Evolutionary conservation across 2,329 filamentous ascomycete species (phyloP).

Genomic region (Hypoxylon sp.): DNA sequence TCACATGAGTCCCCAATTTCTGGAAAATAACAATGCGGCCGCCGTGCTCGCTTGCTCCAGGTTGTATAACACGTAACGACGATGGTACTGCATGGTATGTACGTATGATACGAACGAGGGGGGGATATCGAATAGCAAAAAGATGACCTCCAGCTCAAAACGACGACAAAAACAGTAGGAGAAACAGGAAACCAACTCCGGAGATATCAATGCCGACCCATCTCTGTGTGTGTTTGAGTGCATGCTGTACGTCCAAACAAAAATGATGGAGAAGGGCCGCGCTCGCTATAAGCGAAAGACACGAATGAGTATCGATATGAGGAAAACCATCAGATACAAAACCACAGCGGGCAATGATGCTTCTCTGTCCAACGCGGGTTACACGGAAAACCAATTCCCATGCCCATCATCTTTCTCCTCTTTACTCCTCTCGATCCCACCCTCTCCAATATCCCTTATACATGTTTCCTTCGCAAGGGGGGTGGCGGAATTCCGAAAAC

Average conservation of each 20-base stretch:
- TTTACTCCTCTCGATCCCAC: slow-evolving; percentile 27
- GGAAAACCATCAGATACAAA: slow-evolving; percentile 39
- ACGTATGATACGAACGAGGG: slow-evolving; percentile 47
- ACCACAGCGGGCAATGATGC: slow-evolving; percentile 27
- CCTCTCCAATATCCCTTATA: slow-evolving; percentile 31
- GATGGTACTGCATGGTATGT: slow-evolving; percentile 45
- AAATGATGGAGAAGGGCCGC: slow-evolving; percentile 32
- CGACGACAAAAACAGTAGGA: slow-evolving; percentile 37
- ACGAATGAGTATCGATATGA: slow-evolving; percentile 44
- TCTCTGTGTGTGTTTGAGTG: slow-evolving; percentile 36
- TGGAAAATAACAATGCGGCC: slow-evolving; percentile 36
- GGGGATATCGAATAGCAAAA: slow-evolving; percentile 45
- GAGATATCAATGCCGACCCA: slow-evolving; percentile 45
- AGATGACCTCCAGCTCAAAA: slow-evolving; percentile 41
- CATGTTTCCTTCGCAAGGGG: slow-evolving; percentile 30
- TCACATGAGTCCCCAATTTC: slow-evolving; percentile 36
- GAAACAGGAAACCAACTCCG: slow-evolving; percentile 45
- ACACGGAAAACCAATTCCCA: slow-evolving; percentile 27
- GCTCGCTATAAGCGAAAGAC: slow-evolving; percentile 45
- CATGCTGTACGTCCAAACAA: slow-evolving; percentile 42
- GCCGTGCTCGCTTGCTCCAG: slow-evolving; percentile 37
- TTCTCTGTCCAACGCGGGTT: slow-evolving; percentile 27
- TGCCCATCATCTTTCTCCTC: slow-evolving; percentile 37
- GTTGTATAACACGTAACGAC: slow-evolving; percentile 40
- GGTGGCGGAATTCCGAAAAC: slow-evolving; percentile 34